Base-by-base conservation (phyloP, 2,329 filamentous ascomycete genomes). In the Ophiostoma ips region DNA sequence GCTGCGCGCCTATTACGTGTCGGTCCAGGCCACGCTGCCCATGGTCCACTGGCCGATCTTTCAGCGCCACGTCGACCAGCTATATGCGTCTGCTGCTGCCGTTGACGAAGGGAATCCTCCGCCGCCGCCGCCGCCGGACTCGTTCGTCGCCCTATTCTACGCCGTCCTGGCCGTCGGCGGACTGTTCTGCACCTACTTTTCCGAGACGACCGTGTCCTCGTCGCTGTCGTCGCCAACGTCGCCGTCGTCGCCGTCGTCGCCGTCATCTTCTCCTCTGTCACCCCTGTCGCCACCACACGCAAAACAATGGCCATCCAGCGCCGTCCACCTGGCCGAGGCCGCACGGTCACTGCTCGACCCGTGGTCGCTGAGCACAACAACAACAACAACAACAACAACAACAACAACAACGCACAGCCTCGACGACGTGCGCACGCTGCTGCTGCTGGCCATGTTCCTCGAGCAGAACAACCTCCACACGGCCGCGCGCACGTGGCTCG, bases 11-110 rank as follows among this genome's bases (percentile, higher is more conserved):
- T 98, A 94, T 64, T 83, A 85, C 58, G 71, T 75, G 36, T 83
- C 83, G 7, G 72, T 87, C 21, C 90, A 96, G 62, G 76, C 80
- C 31, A 82, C 86, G 63, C 83, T 89, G 57, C 92, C 92, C 0
- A 80, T 95, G 40, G 60, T 96, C 10, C 87, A 96, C 63, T 94
- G 89, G 84, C 85, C 87, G 2, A 84, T 77, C 0, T 94, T 96
- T 59, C 73, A 83, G 58, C 72, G 76, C 45, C 77, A 84, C 48
- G 84, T 90, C 53, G 86, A 94, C 51, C 73, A 79, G 9, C 71
- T 94, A 7, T 95, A 95, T 64, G 76, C 24, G 24, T 8, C 24
- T 5, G 24, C 24, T 28, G 24, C 8, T n/a, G n/a, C 31, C 1
- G 19, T 31, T 2, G 19, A 24, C 2, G 48, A 34, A 2, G 21